Percentiles rank a stretch among this genome's conserved stretches.
These are phyloP conservation scores for Lithospermum erythrorhizon DNA, from an alignment of 257 asterid species.

Conservation along the genomic window DNA sequence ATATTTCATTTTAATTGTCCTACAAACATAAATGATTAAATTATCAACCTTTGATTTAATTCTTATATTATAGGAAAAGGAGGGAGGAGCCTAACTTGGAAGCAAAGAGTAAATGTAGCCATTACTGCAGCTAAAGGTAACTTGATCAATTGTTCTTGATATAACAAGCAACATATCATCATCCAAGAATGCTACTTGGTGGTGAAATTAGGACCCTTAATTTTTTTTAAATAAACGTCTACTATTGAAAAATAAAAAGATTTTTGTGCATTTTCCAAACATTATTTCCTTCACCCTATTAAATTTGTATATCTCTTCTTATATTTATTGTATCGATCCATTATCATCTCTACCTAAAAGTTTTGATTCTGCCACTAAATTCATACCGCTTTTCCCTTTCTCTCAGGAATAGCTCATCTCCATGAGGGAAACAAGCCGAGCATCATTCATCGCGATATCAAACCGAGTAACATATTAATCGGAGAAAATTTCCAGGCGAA, in stretches of 20 bases:
- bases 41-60: not conserved
- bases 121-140: slow-evolving; percentile 77
- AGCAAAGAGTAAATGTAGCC: slow-evolving; percentile 62
- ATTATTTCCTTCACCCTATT: too few species aligned
- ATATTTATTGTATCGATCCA: too few species aligned
- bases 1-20: not conserved
- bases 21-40: too few species aligned
- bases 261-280: too few species aligned
- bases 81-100: slow-evolving; percentile 64
- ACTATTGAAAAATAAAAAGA: too few species aligned
- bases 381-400: not conserved
- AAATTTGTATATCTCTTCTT: too few species aligned
- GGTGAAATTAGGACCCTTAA: too few species aligned
- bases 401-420: slow-evolving; percentile 57
- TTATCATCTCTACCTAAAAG: too few species aligned
- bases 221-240: too few species aligned
- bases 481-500: slow-evolving; percentile 63
- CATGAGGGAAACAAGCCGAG: slow-evolving; percentile 53
- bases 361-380: too few species aligned
- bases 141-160: not conserved
- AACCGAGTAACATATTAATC: slow-evolving; percentile 62
- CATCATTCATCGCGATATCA: slow-evolving; percentile 67
- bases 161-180: not conserved
- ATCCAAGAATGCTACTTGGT: too few species aligned
- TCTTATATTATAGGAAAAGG: slow-evolving; percentile 33